Percentiles rank a stretch among this genome's conserved stretches.
phyloP scores from a whole-genome alignment of 305 asterid species.

The Fraxinus sp. region DNA sequence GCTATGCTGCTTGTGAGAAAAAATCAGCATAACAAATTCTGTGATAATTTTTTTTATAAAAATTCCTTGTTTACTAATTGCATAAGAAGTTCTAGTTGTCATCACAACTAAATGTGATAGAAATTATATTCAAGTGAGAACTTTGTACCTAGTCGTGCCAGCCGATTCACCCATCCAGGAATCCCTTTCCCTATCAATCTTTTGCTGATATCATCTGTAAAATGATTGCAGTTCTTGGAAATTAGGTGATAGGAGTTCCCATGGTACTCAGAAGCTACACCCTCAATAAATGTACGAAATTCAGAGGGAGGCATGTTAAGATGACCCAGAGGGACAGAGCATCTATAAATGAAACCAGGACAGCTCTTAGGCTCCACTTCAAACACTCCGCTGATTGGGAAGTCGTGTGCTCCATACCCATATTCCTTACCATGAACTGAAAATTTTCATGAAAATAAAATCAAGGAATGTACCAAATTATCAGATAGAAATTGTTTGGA shows the following conservation, averaged over 20 bases:
- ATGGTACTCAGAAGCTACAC: slow-evolving; percentile 52
- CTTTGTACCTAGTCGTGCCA: slow-evolving; percentile 42
- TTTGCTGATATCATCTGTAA: slow-evolving; percentile 46
- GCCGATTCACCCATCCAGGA: slow-evolving; percentile 59
- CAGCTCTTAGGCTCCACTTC: slow-evolving; percentile 60
- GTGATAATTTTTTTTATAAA: background rate
- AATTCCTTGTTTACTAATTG: background rate
- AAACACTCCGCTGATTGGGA: slow-evolving; percentile 54
- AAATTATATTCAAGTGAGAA: background rate
- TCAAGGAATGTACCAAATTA: background rate
- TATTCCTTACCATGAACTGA: slow-evolving; percentile 57
- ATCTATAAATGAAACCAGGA: slow-evolving; percentile 51
- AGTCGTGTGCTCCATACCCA: slow-evolving; percentile 62
- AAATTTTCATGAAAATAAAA: slow-evolving; percentile 11
- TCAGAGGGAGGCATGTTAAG: slow-evolving; percentile 35
- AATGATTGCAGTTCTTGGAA: slow-evolving; percentile 54
- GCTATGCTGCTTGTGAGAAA: background rate
- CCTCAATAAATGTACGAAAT: slow-evolving; percentile 42
- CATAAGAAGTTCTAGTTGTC: background rate
- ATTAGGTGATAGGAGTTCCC: slow-evolving; percentile 57
- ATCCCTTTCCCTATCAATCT: slow-evolving; percentile 48
- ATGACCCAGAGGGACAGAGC: slow-evolving; percentile 46
- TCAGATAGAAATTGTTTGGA: background rate
- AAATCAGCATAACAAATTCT: background rate
- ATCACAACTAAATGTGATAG: background rate